Conservation (phyloP, 1,284 basidiomycete genomes). For the Tylopilus sp. region DNA sequence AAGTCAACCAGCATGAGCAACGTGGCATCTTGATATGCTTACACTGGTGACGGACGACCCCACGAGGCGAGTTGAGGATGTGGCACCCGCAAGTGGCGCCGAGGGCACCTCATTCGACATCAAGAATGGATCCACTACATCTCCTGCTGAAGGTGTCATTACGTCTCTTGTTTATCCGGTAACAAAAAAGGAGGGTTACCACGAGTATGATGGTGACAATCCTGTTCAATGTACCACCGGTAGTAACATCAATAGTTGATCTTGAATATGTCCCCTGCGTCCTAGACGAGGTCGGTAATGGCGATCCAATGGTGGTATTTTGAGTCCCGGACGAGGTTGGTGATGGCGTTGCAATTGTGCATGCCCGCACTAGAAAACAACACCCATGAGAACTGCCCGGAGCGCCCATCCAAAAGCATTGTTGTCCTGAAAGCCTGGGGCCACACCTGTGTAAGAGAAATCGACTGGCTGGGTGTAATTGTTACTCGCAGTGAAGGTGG, state of each 20-base stretch:
- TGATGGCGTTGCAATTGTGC: neutral
- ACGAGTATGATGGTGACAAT: no score
- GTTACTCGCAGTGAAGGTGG: neutral
- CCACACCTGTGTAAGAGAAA: slow-evolving; percentile 16
- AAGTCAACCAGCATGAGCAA: no score
- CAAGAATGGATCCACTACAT: no score
- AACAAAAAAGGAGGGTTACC: no score
- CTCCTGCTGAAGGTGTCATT: no score
- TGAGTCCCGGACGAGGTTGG: neutral
- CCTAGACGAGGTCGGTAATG: neutral
- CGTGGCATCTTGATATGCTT: no score
- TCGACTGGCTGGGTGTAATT: neutral
- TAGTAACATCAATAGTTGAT: slow-evolving; percentile 1
- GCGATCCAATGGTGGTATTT: neutral
- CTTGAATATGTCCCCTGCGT: neutral
- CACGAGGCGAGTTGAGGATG: no score
- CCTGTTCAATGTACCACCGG: neutral
- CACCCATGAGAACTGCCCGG: neutral
- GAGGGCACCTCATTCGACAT: no score
- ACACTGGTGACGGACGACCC: no score
- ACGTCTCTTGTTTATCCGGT: no score
- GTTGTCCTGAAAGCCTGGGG: neutral
- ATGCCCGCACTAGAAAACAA: slow-evolving; percentile 4
- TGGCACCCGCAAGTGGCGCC: no score
- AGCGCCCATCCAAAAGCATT: neutral